Conservation (phyloP, 345 rosid genomes). For the Jatropha curcas region DNA sequence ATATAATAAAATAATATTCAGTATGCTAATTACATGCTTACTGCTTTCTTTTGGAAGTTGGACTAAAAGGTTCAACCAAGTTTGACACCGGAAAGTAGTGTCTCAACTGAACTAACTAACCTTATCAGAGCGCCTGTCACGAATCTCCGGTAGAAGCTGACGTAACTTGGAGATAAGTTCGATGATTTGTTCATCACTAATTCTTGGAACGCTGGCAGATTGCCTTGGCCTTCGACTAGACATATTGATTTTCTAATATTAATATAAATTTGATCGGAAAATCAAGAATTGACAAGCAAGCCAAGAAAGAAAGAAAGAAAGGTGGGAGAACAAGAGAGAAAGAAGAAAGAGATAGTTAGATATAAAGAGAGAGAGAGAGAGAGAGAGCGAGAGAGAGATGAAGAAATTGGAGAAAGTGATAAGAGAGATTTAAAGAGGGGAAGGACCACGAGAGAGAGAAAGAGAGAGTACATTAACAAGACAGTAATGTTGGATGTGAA, state of each 20-base stretch:
- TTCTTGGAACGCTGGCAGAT: conserved; percentile 55
- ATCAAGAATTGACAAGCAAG: not conserved
- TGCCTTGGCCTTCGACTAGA: conserved; percentile 94
- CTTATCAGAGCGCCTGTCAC: conserved; percentile 75
- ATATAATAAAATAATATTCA: not conserved
- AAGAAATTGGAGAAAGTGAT: conserved; percentile 48
- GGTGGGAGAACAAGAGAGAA: conserved; percentile 2
- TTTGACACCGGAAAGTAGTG: too few relatives aligned
- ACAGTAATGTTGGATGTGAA: conserved; percentile 72
- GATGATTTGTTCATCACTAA: conserved; percentile 88
- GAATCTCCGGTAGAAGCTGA: conserved; percentile 89
- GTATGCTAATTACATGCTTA: not conserved
- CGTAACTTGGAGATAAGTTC: conserved; percentile 84
- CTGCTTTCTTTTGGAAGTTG: not conserved
- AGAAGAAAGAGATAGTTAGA: conserved; percentile 16
- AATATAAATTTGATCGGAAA: not conserved
- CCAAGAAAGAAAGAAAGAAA: not conserved
- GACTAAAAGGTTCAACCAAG: not conserved
- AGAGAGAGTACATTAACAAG: conserved; percentile 47
- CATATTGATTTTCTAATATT: conserved; percentile 34
- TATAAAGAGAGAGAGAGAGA: conserved; percentile 24
- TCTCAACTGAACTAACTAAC: too few relatives aligned
- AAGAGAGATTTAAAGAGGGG: conserved; percentile 60
- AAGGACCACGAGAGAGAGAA: conserved; percentile 58
- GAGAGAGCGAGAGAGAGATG: conserved; percentile 27